Evolutionary conservation across 129 eudicot species (phyloP).

Genomic region (Helichrysum umbraculigerum): DNA sequence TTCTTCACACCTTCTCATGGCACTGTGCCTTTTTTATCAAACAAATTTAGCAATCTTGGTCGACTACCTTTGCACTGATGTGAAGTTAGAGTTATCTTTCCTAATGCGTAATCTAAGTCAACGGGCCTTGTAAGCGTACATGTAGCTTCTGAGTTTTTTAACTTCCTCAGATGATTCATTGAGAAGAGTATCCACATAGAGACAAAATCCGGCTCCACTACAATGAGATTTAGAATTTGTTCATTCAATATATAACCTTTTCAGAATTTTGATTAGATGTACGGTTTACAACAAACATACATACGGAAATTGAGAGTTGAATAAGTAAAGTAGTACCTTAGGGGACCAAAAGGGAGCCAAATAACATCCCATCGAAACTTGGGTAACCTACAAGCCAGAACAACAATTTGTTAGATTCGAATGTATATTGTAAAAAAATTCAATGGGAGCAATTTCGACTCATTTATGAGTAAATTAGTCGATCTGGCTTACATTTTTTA

Average conservation of each 20-base stretch:
- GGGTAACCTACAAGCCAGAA: conserved; percentile 60
- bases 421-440: neutral
- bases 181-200: conserved; percentile 76
- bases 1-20: neutral
- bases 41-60: conserved; percentile 4
- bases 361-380: conserved; percentile 80
- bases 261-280: neutral
- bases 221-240: conserved; percentile 10
- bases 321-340: conserved; percentile 44
- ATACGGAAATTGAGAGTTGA: neutral
- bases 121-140: conserved; percentile 74
- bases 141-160: conserved; percentile 74
- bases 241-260: neutral
- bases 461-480: neutral
- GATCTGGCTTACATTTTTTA: neutral
- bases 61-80: neutral
- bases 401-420: neutral
- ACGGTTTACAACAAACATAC: neutral
- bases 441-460: neutral
- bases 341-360: conserved; percentile 89
- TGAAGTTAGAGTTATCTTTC: neutral
- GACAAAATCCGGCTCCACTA: conserved; percentile 65
- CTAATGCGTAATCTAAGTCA: neutral
- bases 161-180: conserved; percentile 74
- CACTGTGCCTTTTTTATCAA: neutral